phyloP scores from a whole-genome alignment of 2,329 filamentous ascomycete species.

The Colletotrichum destructivum region DNA sequence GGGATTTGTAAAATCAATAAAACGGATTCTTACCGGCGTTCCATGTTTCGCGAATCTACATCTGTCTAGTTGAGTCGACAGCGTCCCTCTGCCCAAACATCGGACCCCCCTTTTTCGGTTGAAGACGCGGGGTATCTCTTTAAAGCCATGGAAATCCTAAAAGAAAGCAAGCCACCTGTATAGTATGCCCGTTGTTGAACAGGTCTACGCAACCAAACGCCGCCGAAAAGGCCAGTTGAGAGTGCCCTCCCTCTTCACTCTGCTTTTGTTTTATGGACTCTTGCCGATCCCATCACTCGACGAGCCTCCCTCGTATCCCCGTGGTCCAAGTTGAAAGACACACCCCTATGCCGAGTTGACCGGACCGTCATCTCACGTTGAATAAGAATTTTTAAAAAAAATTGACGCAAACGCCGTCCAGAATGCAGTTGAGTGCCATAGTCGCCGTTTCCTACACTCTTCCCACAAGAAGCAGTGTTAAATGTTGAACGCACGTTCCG shows the following conservation, averaged over 20 bases:
- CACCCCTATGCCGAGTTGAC: constrained; percentile 9
- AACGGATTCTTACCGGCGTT: background rate
- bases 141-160: constrained; percentile 39
- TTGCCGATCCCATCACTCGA: background rate
- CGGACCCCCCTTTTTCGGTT: constrained; percentile 48
- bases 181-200: constrained; percentile 39
- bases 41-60: background rate
- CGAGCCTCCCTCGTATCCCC: background rate
- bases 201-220: constrained; percentile 40
- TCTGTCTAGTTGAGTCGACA: constrained; percentile 51
- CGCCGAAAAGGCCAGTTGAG: constrained; percentile 38
- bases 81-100: constrained; percentile 19
- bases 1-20: background rate
- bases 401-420: constrained; percentile 21
- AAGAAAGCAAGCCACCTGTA: constrained; percentile 22
- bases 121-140: constrained; percentile 55
- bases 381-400: background rate
- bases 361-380: constrained; percentile 21
- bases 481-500: constrained; percentile 23
- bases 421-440: constrained; percentile 41
- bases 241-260: constrained; percentile 20
- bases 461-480: background rate
- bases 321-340: constrained; percentile 28
- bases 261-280: background rate
- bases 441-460: constrained; percentile 1